A percentile compares a stretch with the other conserved stretches of the same genome.
These are phyloP conservation scores for Xylariaceae sp. DNA, from an alignment of 2,329 filamentous ascomycete genomes.

Conservation along the genomic window DNA sequence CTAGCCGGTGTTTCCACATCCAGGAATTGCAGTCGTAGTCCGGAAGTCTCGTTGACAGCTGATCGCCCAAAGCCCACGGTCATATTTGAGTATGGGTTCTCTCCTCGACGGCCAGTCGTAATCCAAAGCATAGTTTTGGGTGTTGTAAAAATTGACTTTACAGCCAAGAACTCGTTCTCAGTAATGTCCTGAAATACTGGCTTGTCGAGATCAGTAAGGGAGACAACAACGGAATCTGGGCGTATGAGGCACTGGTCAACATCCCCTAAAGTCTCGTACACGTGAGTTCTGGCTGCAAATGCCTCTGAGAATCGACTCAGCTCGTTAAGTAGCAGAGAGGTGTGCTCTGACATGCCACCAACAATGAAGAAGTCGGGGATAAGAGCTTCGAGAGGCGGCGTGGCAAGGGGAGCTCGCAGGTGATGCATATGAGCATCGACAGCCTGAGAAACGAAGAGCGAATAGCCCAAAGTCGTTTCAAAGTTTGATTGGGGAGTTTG, in stretches of 20 bases:
- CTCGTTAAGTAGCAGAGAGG: neutral
- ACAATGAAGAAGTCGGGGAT: slow-evolving; percentile 3
- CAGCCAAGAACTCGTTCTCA: neutral
- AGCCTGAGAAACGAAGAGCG: slow-evolving; percentile 8
- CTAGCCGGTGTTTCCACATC: slow-evolving; percentile 1
- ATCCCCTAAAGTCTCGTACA: slow-evolving; percentile 1
- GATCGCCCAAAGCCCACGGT: slow-evolving; percentile 10
- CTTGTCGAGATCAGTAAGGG: slow-evolving; percentile 5
- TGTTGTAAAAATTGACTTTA: slow-evolving; percentile 1
- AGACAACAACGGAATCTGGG: neutral
- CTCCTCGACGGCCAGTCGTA: slow-evolving; percentile 8
- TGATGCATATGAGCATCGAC: slow-evolving; percentile 2
- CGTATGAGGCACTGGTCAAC: slow-evolving; percentile 1
- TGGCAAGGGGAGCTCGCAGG: slow-evolving; percentile 4
- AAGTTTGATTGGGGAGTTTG: neutral
- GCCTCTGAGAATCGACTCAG: neutral
- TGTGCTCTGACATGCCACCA: neutral
- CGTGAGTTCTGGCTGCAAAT: neutral
- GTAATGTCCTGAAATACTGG: slow-evolving; percentile 4
- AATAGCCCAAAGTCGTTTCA: neutral
- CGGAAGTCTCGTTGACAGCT: slow-evolving; percentile 1
- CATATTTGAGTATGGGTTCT: slow-evolving; percentile 10
- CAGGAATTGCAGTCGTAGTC: neutral
- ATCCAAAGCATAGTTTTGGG: slow-evolving; percentile 15
- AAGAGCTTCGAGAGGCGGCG: neutral